Conservation (phyloP, 352 stramenopile genomes). For the Thalassiosira hispida region DNA sequence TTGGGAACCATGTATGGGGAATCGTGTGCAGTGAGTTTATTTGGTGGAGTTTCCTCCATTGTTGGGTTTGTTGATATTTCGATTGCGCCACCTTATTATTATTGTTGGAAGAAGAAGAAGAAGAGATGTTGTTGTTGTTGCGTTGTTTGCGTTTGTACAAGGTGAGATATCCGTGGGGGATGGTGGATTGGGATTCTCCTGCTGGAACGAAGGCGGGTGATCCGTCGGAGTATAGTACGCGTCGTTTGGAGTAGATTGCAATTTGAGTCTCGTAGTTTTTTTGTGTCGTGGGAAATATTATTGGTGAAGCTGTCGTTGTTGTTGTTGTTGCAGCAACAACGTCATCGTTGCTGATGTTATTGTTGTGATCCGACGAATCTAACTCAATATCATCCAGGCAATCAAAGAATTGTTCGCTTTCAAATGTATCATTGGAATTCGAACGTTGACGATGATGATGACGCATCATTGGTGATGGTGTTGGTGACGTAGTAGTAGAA, state of each 20-base stretch:
- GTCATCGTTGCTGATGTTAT: background rate
- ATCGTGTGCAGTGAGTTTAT: slow-evolving; percentile 63
- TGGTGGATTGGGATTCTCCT: slow-evolving; percentile 34
- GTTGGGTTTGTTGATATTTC: slow-evolving; percentile 57
- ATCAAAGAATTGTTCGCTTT: slow-evolving; percentile 48
- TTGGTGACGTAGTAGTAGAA: background rate
- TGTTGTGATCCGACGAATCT: slow-evolving; percentile 3
- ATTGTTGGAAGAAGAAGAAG: too few species aligned
- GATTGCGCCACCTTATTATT: slow-evolving; percentile 44
- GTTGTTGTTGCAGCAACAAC: too few species aligned
- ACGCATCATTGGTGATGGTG: background rate
- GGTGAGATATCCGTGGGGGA: slow-evolving; percentile 42
- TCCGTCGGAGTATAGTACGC: slow-evolving; percentile 49
- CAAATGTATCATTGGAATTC: slow-evolving; percentile 27
- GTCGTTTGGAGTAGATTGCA: slow-evolving; percentile 34
- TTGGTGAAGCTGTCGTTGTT: background rate
- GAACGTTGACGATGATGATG: slow-evolving; percentile 6
- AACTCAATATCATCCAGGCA: slow-evolving; percentile 52
- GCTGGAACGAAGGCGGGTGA: slow-evolving; percentile 50
- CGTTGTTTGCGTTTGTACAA: too few species aligned
- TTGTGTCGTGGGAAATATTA: background rate
- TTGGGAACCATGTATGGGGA: slow-evolving; percentile 58
- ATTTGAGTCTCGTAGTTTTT: slow-evolving; percentile 33
- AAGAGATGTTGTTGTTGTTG: too few species aligned
- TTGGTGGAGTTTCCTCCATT: slow-evolving; percentile 50